Percentiles rank a stretch among this genome's conserved stretches.
Conservation (phyloP, 2,329 filamentous ascomycete species). For the Aureobasidium sp. region DNA sequence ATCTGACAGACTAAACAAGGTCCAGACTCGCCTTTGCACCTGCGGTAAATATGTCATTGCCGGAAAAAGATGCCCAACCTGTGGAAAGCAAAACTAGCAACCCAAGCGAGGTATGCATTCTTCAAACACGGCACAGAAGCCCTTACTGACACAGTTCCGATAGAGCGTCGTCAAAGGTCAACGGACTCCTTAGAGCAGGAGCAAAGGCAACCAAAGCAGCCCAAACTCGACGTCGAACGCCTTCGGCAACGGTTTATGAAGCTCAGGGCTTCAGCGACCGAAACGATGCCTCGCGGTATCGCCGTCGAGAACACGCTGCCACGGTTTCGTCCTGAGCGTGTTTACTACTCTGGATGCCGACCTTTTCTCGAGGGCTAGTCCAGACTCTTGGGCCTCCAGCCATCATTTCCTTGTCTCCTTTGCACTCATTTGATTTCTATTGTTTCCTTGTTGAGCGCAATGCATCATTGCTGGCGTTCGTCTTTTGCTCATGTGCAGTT, state of each 20-base stretch:
- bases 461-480: conserved; percentile 8
- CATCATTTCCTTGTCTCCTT: not conserved
- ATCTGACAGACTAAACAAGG: conserved; percentile 20
- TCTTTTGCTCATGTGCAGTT: not conserved
- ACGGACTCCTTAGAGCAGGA: conserved; percentile 2
- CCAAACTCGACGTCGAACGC: not conserved
- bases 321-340: conserved; percentile 9
- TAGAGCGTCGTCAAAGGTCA: conserved; percentile 12
- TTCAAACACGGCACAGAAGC: not conserved
- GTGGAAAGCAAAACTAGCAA: conserved; percentile 17
- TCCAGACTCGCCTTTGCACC: conserved; percentile 27
- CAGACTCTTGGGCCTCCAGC: not conserved
- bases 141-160: not conserved
- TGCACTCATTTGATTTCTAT: conserved; percentile 1
- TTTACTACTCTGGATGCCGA: conserved; percentile 11
- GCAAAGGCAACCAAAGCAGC: conserved; percentile 1
- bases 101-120: conserved; percentile 3
- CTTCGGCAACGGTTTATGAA: not conserved
- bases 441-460: not conserved
- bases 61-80: conserved; percentile 30
- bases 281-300: conserved; percentile 5
- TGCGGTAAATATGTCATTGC: conserved; percentile 31
- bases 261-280: not conserved
- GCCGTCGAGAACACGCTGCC: not conserved
- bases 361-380: conserved; percentile 6